Evolutionary conservation across 306 rosid species (phyloP).

Genomic region (Begonia loranthoides): DNA sequence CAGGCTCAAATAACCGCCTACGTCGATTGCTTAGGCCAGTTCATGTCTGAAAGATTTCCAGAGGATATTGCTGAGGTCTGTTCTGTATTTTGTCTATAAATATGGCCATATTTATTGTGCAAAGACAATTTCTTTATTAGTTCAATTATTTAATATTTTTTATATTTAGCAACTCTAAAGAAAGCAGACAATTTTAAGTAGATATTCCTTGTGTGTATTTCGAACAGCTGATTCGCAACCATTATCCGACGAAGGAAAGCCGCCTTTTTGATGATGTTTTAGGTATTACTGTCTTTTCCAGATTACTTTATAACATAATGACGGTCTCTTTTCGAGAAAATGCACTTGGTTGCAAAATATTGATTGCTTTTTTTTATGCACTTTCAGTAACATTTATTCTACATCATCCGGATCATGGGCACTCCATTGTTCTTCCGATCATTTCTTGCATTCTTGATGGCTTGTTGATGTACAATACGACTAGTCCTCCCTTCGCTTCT

Average conservation of each 20-base stretch:
- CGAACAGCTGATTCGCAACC: slow-evolving; percentile 70
- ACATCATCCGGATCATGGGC: slow-evolving; percentile 98
- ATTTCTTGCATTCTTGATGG: slow-evolving; percentile 92
- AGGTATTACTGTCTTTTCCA: slow-evolving; percentile 42
- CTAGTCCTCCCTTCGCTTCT: slow-evolving; percentile 74
- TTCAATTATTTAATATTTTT: no score
- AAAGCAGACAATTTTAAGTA: no score
- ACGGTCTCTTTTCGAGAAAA: no score
- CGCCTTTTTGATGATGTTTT: slow-evolving; percentile 91
- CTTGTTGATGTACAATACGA: slow-evolving; percentile 52
- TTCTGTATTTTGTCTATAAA: neutral
- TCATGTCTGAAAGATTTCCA: slow-evolving; percentile 81
- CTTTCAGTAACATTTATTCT: slow-evolving; percentile 82
- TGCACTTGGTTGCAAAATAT: no score
- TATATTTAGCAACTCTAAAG: no score
- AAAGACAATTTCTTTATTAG: no score
- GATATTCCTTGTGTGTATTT: no score
- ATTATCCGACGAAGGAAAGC: slow-evolving; percentile 61
- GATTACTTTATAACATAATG: slow-evolving; percentile 3
- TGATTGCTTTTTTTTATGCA: neutral
- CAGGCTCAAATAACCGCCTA: slow-evolving; percentile 91
- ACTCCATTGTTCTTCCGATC: slow-evolving; percentile 87
- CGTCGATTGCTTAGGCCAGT: slow-evolving; percentile 85
- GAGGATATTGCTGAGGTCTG: slow-evolving; percentile 85
- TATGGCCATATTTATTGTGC: no score